These are phyloP conservation scores for Nidula microcarpa DNA, from an alignment of 768 basidiomycete genomes.

Conservation along the genomic window DNA sequence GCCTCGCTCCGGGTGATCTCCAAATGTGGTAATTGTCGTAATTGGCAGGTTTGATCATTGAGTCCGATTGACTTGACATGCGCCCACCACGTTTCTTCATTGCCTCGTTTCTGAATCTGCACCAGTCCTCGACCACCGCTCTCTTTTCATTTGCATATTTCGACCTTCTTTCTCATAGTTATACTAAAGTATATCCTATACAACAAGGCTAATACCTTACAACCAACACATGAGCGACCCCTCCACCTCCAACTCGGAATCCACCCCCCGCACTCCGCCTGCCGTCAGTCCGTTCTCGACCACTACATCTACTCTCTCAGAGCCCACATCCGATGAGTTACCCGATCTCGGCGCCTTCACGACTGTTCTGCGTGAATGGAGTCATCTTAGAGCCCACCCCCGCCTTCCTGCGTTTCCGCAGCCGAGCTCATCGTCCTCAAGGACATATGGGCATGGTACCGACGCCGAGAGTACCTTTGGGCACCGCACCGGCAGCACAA, in stretches of 20 bases:
- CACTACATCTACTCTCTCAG: conserved; percentile 22
- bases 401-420: conserved; percentile 22
- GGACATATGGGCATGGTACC: not conserved
- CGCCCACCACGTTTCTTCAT: no score
- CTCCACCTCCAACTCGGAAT: not conserved
- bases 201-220: no score
- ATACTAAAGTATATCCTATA: no score
- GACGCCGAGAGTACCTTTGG: not conserved
- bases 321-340: conserved; percentile 57
- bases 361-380: conserved; percentile 65
- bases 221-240: no score
- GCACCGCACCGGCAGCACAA: not conserved
- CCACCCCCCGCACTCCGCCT: not conserved
- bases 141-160: no score
- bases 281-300: not conserved
- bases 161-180: no score
- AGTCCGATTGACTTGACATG: no score
- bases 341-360: conserved; percentile 75
- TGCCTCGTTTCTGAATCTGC: no score
- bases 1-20: no score
- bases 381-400: conserved; percentile 47
- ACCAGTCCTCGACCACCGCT: no score
- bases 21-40: no score
- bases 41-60: no score
- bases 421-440: conserved; percentile 6